Percentiles rank a stretch among this genome's conserved stretches.
These are phyloP conservation scores for Populus hybrid DNA, from an alignment of 441 rosid genomes.

Conservation along the genomic window DNA sequence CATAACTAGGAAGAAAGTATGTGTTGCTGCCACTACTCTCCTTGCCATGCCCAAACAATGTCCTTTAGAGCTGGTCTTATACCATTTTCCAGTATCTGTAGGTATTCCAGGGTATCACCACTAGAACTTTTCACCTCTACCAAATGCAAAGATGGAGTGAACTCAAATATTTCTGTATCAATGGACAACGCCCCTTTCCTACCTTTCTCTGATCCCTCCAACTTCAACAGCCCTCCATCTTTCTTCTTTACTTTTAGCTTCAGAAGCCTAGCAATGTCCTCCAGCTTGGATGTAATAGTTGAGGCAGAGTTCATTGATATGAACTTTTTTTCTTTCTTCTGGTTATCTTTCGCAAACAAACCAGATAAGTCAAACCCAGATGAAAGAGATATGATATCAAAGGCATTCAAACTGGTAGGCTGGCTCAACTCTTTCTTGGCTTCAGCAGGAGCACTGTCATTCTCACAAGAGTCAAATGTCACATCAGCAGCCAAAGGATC, in stretches of 20 bases:
- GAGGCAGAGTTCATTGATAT: constrained; percentile 62
- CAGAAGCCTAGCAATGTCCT: constrained; percentile 48
- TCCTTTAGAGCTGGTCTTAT: constrained; percentile 63
- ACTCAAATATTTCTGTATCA: constrained; percentile 67
- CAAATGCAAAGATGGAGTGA: constrained; percentile 58
- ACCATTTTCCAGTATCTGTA: constrained; percentile 45
- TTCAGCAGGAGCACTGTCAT: constrained; percentile 16
- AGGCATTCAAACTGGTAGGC: constrained; percentile 53
- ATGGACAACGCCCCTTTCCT: constrained; percentile 57
- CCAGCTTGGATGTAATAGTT: constrained; percentile 64
- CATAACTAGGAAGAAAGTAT: not conserved
- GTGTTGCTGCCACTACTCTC: constrained; percentile 20
- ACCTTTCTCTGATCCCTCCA: constrained; percentile 58
- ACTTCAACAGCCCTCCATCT: constrained; percentile 58
- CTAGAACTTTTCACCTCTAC: constrained; percentile 67
- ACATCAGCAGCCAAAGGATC: constrained; percentile 20
- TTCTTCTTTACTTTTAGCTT: constrained; percentile 56
- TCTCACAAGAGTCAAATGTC: constrained; percentile 22
- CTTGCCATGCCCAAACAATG: constrained; percentile 84
- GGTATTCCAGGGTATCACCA: constrained; percentile 70
- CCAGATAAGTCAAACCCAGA: constrained; percentile 71
- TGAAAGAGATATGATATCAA: constrained; percentile 69
- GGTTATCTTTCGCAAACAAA: constrained; percentile 42
- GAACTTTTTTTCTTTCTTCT: constrained; percentile 56
- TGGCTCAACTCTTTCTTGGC: constrained; percentile 33